Conservation (phyloP, 2,329 filamentous ascomycete genomes). For the Zasmidium cellare region DNA sequence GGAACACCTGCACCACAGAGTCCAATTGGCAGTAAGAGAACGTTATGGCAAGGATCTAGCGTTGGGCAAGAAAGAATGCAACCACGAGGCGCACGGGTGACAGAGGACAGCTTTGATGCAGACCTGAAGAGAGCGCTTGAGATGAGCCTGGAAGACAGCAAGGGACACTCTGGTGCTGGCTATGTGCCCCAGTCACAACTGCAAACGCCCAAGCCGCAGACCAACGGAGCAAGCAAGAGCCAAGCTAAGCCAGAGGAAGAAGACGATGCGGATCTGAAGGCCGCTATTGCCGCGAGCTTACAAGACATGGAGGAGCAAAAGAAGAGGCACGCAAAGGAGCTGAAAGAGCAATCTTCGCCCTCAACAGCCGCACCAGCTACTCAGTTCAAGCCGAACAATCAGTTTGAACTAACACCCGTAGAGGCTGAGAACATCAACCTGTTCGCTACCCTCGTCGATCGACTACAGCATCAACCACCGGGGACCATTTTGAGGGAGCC, state of each 20-base stretch:
- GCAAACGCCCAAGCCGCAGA: constrained; percentile 20
- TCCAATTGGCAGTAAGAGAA: constrained; percentile 48
- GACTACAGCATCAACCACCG: constrained; percentile 89
- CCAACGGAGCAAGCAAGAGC: constrained; percentile 35
- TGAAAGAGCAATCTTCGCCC: constrained; percentile 67
- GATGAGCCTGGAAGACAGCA: constrained; percentile 95
- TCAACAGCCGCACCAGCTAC: constrained; percentile 55
- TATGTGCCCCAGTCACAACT: constrained; percentile 63
- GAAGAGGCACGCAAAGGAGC: constrained; percentile 77
- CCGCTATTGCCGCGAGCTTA: constrained; percentile 90
- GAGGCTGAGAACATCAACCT: constrained; percentile 98
- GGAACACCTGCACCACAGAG: constrained; percentile 36
- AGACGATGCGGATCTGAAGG: constrained; percentile 89
- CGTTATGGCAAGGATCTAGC: constrained; percentile 56
- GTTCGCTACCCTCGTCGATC: constrained; percentile 89
- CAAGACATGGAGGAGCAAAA: constrained; percentile 99
- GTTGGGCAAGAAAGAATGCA: constrained; percentile 64
- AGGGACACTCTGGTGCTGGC: constrained; percentile 67
- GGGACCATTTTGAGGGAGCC: constrained; percentile 96
- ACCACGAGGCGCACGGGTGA: constrained; percentile 78
- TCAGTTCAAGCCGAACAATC: constrained; percentile 72
- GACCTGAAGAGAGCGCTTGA: constrained; percentile 90
- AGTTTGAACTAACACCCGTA: constrained; percentile 89
- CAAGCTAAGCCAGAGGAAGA: constrained; percentile 61
- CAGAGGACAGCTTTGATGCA: constrained; percentile 79